Conservation (phyloP, 345 rosid genomes). For the Eucalyptus sideroxylon region DNA sequence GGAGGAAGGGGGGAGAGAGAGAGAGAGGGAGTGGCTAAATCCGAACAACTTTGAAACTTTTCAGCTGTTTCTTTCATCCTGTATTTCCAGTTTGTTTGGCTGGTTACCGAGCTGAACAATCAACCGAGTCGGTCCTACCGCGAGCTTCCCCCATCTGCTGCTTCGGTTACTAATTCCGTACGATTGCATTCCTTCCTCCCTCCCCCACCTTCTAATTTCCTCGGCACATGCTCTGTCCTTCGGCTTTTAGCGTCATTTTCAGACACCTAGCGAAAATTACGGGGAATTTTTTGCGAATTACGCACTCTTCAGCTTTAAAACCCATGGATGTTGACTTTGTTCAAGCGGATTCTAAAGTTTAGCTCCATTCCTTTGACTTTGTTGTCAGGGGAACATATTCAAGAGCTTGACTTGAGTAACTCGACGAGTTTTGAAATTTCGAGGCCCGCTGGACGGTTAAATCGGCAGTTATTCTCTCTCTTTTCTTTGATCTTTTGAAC, state of each 20-base stretch:
- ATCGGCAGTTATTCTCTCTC: not conserved
- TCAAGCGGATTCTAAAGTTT: not conserved
- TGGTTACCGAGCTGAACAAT: not conserved
- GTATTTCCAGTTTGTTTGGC: not conserved
- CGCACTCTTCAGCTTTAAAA: not conserved
- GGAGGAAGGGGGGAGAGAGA: not conserved
- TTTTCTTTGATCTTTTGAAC: not conserved
- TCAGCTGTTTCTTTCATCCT: not conserved
- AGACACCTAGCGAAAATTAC: not conserved
- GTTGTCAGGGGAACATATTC: not conserved
- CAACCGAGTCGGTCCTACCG: not conserved
- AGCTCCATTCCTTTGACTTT: not conserved
- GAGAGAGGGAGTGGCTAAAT: not conserved
- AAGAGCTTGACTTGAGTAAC: not conserved
- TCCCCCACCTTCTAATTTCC: not conserved
- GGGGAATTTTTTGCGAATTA: not conserved
- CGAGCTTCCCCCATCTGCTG: not conserved
- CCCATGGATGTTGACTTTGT: not conserved
- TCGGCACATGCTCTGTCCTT: not conserved
- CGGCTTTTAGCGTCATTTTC: not conserved
- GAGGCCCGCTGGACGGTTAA: not conserved
- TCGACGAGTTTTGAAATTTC: not conserved
- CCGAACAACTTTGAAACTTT: not conserved
- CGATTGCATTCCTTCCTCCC: not conserved
- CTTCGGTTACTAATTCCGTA: not conserved